Evolutionary conservation across 805 yeast genomes (phyloP).

Genomic region (Zygoascus tannicola): DNA sequence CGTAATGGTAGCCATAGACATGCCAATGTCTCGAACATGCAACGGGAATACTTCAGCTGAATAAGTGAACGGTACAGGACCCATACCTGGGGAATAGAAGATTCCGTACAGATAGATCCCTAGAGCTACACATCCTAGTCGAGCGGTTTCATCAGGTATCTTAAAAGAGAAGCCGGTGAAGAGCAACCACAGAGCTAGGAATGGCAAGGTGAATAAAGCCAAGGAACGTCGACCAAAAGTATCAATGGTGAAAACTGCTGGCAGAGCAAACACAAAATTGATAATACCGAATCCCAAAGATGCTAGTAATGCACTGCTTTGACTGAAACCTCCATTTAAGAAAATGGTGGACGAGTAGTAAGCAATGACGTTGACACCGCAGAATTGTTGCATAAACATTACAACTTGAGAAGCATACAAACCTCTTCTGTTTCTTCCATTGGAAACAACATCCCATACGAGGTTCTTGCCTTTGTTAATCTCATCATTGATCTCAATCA

Average conservation of each 20-base stretch:
- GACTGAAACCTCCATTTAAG: conserved; percentile 53
- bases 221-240: conserved; percentile 61
- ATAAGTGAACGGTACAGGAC: conserved; percentile 84
- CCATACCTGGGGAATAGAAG: conserved; percentile 77
- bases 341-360: conserved; percentile 76
- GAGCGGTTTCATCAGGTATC: conserved; percentile 41
- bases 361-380: conserved; percentile 84
- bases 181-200: conserved; percentile 47
- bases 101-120: conserved; percentile 68
- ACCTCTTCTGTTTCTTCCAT: conserved; percentile 78
- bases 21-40: conserved; percentile 69
- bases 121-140: conserved; percentile 57
- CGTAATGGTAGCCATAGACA: conserved; percentile 65
- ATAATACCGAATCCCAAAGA: conserved; percentile 83
- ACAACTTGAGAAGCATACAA: conserved; percentile 70
- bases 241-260: conserved; percentile 75
- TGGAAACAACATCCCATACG: conserved; percentile 40
- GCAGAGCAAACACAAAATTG: conserved; percentile 71
- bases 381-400: conserved; percentile 86
- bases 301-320: conserved; percentile 57
- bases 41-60: conserved; percentile 79
- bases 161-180: conserved; percentile 54
- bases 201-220: conserved; percentile 49
- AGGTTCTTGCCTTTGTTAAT: conserved; percentile 29
- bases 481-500: conserved; percentile 35